Evolutionary conservation across 495 filamentous ascomycete genomes (phyloP).

Genomic region (Penicillium coffeae): DNA sequence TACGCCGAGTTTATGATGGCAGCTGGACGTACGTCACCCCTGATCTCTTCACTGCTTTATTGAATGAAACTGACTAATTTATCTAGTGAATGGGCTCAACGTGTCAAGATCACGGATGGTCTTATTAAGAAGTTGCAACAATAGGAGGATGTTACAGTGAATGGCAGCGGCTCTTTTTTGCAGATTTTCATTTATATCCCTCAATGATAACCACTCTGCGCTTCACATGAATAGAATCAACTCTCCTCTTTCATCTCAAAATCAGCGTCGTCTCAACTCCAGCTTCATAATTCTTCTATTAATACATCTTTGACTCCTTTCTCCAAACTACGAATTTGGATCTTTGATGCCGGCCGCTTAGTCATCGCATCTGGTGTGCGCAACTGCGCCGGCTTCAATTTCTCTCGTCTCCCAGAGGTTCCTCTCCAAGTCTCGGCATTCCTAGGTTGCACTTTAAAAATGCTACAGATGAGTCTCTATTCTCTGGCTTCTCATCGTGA

Average conservation of each 20-base stretch:
- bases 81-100: constrained; percentile 71
- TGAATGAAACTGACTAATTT: constrained; percentile 16
- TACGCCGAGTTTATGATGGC: constrained; percentile 84
- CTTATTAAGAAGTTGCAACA: constrained; percentile 53
- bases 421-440: neutral
- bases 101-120: constrained; percentile 54
- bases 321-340: neutral
- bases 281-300: neutral
- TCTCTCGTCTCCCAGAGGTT: neutral
- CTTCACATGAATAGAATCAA: constrained; percentile 1
- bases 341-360: constrained; percentile 1
- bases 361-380: constrained; percentile 5
- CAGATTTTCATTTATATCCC: neutral
- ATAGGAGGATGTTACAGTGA: constrained; percentile 10
- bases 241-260: neutral
- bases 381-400: constrained; percentile 4
- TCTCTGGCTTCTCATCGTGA: constrained; percentile 31
- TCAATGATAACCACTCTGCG: neutral
- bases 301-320: neutral
- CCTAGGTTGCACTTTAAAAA: constrained; percentile 25
- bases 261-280: no score
- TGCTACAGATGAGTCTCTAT: constrained; percentile 38
- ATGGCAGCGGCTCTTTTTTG: neutral
- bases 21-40: constrained; percentile 84
- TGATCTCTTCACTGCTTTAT: neutral